Evolutionary conservation across 2,329 filamentous ascomycete species (phyloP).

Genomic region (Paecilomyces sp.): DNA sequence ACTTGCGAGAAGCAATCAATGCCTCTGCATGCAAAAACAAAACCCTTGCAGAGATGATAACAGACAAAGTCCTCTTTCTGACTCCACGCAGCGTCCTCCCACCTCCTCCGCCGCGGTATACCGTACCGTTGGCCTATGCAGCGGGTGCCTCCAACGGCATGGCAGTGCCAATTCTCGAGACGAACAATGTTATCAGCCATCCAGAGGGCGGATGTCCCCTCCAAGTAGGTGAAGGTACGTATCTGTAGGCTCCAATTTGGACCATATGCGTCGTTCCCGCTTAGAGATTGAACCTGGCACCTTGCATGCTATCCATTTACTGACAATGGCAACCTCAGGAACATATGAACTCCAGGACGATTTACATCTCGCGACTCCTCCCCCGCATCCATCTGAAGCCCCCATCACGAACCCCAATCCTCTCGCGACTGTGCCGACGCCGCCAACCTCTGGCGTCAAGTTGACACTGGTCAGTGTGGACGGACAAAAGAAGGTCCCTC

Average conservation of each 20-base stretch:
- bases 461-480: conserved; percentile 70
- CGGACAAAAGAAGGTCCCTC: conserved; percentile 42
- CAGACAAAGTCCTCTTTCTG: neutral
- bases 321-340: conserved; percentile 44
- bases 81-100: conserved; percentile 64
- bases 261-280: neutral
- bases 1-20: neutral
- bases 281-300: neutral
- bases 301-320: conserved; percentile 2
- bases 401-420: conserved; percentile 84
- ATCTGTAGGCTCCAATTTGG: neutral
- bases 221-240: conserved; percentile 79
- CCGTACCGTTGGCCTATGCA: conserved; percentile 64
- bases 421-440: conserved; percentile 73
- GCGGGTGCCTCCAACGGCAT: conserved; percentile 62
- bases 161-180: conserved; percentile 75
- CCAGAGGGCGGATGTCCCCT: conserved; percentile 83
- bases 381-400: conserved; percentile 89
- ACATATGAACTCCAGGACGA: conserved; percentile 89
- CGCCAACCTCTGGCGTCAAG: conserved; percentile 79
- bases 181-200: conserved; percentile 78
- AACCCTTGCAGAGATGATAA: neutral
- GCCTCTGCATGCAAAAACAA: neutral
- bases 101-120: conserved; percentile 80
- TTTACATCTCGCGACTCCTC: conserved; percentile 84